Percentiles rank a stretch among this genome's conserved stretches.
phyloP scores from a whole-genome alignment of 2,329 filamentous ascomycete genomes.

The Botrytis porri region DNA sequence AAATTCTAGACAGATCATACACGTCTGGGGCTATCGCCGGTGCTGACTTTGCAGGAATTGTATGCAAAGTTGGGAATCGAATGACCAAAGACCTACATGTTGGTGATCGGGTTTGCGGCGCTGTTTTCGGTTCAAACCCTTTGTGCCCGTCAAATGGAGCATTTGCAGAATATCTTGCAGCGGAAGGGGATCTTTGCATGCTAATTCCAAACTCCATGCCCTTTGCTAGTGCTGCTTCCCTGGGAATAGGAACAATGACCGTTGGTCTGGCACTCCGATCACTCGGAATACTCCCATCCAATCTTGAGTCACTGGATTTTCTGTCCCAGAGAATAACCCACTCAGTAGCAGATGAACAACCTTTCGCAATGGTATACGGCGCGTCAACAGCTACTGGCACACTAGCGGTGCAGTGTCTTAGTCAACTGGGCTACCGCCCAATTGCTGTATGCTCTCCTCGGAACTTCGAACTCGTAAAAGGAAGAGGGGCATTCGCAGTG shows the following conservation, averaged over 20 bases:
- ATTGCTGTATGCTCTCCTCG: slow-evolving; percentile 41
- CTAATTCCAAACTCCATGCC: no score
- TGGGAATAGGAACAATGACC: no score
- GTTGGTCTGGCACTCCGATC: no score
- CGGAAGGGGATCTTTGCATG: no score
- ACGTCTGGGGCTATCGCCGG: slow-evolving; percentile 9
- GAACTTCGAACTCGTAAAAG: slow-evolving; percentile 41
- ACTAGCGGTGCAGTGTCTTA: slow-evolving; percentile 6
- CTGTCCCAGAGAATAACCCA: no score
- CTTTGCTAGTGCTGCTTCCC: no score
- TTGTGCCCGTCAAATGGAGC: background rate
- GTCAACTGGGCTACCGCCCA: slow-evolving; percentile 11
- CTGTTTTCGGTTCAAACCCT: background rate
- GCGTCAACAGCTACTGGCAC: slow-evolving; percentile 11
- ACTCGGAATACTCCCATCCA: no score
- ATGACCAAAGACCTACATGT: background rate
- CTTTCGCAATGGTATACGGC: slow-evolving; percentile 1
- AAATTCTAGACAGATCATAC: slow-evolving; percentile 2
- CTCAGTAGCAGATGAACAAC: no score
- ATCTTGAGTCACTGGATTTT: no score
- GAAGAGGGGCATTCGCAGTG: slow-evolving; percentile 41
- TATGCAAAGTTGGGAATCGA: background rate
- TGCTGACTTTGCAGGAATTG: slow-evolving; percentile 5
- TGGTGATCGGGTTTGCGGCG: slow-evolving; percentile 13
- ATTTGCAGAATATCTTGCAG: slow-evolving; percentile 11